Conservation (phyloP, 1,284 basidiomycete species). For the Gomphus bonarii region DNA sequence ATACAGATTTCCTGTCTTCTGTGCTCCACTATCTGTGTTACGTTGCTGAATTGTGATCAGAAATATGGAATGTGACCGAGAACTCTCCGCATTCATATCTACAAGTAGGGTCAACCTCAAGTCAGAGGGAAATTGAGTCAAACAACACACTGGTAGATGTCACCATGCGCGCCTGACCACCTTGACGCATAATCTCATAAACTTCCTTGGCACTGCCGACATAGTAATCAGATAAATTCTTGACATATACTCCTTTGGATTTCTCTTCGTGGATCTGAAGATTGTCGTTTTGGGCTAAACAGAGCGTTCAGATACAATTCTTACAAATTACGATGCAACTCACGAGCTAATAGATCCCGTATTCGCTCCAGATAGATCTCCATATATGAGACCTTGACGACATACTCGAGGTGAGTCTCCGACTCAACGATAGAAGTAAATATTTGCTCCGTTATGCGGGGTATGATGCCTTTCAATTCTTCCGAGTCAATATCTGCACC, state of each 20-base stretch:
- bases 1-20: slow-evolving; percentile 95
- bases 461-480: slow-evolving; percentile 92
- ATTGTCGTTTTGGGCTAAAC: slow-evolving; percentile 92
- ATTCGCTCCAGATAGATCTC: slow-evolving; percentile 99
- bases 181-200: slow-evolving; percentile 98
- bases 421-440: slow-evolving; percentile 96
- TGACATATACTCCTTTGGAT: slow-evolving; percentile 95
- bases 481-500: slow-evolving; percentile 94
- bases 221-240: slow-evolving; percentile 96
- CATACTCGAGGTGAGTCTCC: slow-evolving; percentile 92
- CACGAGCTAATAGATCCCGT: slow-evolving; percentile 91
- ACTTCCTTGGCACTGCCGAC: slow-evolving; percentile 95
- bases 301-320: neutral
- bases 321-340: slow-evolving; percentile 25
- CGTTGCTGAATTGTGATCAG: slow-evolving; percentile 95
- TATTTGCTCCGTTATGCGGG: slow-evolving; percentile 98
- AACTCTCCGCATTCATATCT: slow-evolving; percentile 99
- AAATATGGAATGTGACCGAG: slow-evolving; percentile 98
- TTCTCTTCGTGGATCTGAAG: slow-evolving; percentile 99
- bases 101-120: slow-evolving; percentile 11
- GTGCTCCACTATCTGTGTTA: slow-evolving; percentile 91
- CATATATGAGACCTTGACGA: slow-evolving; percentile 99
- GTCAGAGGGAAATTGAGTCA: neutral
- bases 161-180: slow-evolving; percentile 83
- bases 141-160: slow-evolving; percentile 81